Evolutionary conservation across 2,329 filamentous ascomycete genomes (phyloP).

Genomic region (Teratosphaeria zuluensis): DNA sequence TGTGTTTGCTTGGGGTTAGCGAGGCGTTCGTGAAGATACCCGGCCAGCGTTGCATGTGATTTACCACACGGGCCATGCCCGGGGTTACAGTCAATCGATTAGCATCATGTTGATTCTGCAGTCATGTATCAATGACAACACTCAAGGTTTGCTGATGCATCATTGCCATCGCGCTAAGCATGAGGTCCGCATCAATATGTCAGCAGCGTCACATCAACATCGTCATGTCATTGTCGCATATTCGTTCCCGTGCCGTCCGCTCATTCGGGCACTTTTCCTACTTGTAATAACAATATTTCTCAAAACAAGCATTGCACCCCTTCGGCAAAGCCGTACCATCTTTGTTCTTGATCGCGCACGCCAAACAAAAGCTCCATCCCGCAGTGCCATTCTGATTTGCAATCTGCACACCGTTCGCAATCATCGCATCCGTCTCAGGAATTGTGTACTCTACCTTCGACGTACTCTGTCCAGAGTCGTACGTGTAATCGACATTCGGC

Average conservation of each 20-base stretch:
- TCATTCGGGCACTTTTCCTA: not conserved
- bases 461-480: slow-evolving; percentile 24
- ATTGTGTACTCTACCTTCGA: slow-evolving; percentile 28
- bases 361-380: slow-evolving; percentile 33
- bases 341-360: slow-evolving; percentile 33
- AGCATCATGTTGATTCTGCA: not conserved
- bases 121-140: no score
- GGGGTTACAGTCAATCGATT: not conserved
- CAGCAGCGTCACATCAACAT: not conserved
- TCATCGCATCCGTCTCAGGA: slow-evolving; percentile 28
- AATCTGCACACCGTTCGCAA: slow-evolving; percentile 32
- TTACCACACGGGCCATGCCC: not conserved
- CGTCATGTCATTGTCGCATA: not conserved
- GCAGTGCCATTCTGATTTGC: slow-evolving; percentile 28
- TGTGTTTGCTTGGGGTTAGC: not conserved
- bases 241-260: not conserved
- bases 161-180: no score
- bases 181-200: not conserved
- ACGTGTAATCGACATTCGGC: slow-evolving; percentile 34
- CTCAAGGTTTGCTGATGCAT: no score
- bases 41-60: not conserved
- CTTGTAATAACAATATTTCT: slow-evolving; percentile 29
- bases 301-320: slow-evolving; percentile 32
- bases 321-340: slow-evolving; percentile 23
- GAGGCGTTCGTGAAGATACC: not conserved